phyloP scores from a whole-genome alignment of 306 rosid genomes.

The Herpetospermum pedunculosum region DNA sequence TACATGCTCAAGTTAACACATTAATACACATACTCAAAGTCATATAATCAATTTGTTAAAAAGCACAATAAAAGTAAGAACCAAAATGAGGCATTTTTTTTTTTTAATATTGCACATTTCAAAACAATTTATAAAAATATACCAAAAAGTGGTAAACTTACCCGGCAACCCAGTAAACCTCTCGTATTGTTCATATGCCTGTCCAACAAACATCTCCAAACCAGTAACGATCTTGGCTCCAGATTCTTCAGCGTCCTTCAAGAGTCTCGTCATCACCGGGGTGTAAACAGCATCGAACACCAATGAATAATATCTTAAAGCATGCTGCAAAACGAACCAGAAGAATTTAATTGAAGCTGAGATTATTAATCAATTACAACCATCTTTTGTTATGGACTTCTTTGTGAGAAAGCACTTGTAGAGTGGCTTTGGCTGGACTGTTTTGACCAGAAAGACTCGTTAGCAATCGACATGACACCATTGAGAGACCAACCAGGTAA shows the following conservation, averaged over 20 bases:
- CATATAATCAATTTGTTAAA: too few relatives aligned
- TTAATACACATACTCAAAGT: too few relatives aligned
- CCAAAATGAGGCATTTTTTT: too few relatives aligned
- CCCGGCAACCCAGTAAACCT: slow-evolving; percentile 52
- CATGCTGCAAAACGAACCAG: slow-evolving; percentile 23
- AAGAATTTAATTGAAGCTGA: not conserved
- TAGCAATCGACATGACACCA: too few relatives aligned
- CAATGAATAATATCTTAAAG: slow-evolving; percentile 42
- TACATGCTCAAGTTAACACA: not conserved
- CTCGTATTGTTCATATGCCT: slow-evolving; percentile 55
- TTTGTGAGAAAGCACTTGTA: too few relatives aligned
- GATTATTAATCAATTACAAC: not conserved
- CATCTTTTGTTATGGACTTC: not conserved
- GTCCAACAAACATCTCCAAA: slow-evolving; percentile 57
- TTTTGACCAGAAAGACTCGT: too few relatives aligned
- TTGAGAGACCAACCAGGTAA: too few relatives aligned
- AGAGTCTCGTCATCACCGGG: slow-evolving; percentile 56
- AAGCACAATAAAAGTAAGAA: too few relatives aligned
- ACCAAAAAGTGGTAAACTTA: slow-evolving; percentile 10
- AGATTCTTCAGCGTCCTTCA: slow-evolving; percentile 47
- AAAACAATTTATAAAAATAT: too few relatives aligned
- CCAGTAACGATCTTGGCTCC: slow-evolving; percentile 47
- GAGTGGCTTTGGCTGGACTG: too few relatives aligned
- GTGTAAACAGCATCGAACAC: slow-evolving; percentile 63
- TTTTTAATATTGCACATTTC: too few relatives aligned